Conservation (phyloP, 306 rosid genomes). For the Cucurbita ficifolia region DNA sequence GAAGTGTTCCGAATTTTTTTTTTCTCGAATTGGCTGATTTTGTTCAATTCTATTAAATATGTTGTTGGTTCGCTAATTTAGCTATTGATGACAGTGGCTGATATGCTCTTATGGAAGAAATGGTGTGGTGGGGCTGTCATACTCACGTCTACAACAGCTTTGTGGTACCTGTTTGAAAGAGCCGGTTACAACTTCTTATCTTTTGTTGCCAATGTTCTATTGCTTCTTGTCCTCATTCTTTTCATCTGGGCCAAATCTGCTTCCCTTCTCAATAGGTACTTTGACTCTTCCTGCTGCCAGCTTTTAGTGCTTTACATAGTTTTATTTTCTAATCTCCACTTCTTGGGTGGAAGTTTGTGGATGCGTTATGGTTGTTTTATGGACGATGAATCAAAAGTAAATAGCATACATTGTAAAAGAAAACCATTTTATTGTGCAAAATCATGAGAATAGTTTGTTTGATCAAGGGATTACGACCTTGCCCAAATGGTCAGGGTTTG, state of each 20-base stretch:
- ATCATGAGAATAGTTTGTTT: not conserved
- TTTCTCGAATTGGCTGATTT: not conserved
- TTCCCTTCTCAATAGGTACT: slow-evolving; percentile 79
- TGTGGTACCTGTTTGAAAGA: slow-evolving; percentile 76
- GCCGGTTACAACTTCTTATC: slow-evolving; percentile 77
- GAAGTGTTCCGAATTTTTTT: not conserved
- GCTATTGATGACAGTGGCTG: slow-evolving; percentile 49
- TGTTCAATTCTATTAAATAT: not conserved
- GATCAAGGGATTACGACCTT: not conserved
- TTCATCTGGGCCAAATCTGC: slow-evolving; percentile 97
- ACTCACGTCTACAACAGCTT: slow-evolving; percentile 41
- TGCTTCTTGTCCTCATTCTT: slow-evolving; percentile 74
- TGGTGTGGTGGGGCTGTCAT: slow-evolving; percentile 48
- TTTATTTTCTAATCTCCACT: not conserved
- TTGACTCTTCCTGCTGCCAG: not conserved
- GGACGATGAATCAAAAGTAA: not conserved
- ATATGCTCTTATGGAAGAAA: slow-evolving; percentile 81
- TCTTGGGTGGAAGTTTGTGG: not conserved
- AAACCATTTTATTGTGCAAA: not conserved
- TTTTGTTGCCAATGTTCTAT: slow-evolving; percentile 70
- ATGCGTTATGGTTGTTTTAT: not conserved
- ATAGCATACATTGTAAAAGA: not conserved
- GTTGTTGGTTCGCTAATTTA: not conserved
- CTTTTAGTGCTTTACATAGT: not conserved
- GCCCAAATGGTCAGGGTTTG: not conserved